Evolutionary conservation across 306 rosid species (phyloP).

Genomic region (Acmispon strigosus): DNA sequence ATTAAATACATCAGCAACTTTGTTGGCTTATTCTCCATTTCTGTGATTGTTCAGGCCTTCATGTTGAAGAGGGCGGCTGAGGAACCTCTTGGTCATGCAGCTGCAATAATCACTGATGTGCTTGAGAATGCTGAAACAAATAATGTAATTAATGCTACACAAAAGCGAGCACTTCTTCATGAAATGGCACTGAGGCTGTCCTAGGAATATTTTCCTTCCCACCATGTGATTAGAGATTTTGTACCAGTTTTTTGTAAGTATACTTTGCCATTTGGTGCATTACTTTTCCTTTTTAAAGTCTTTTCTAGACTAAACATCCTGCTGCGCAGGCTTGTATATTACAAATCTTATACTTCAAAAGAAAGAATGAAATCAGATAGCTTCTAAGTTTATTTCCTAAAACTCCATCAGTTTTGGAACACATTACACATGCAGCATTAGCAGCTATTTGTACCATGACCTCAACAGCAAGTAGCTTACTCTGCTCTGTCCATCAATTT

Average conservation of each 20-base stretch:
- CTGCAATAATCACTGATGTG: conserved; percentile 89
- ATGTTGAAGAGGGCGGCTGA: conserved; percentile 88
- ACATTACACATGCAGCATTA: neutral
- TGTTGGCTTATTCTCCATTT: conserved; percentile 5
- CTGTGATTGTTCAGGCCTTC: conserved; percentile 65
- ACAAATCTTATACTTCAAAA: conserved; percentile 40
- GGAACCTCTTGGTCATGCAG: conserved; percentile 99
- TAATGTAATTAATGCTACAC: conserved; percentile 76
- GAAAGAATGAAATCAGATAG: conserved; percentile 33
- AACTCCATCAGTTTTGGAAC: neutral
- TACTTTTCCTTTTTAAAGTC: conserved; percentile 21
- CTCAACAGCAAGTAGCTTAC: neutral
- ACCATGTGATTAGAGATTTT: conserved; percentile 31
- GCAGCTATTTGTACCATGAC: neutral
- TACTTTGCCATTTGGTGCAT: conserved; percentile 24
- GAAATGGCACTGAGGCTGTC: conserved; percentile 91
- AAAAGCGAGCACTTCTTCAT: conserved; percentile 93
- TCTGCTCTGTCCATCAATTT: conserved; percentile 2
- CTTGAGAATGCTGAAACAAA: conserved; percentile 91
- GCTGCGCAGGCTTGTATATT: conserved; percentile 59
- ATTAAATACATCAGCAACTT: neutral
- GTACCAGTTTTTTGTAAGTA: conserved; percentile 23
- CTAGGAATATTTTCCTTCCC: conserved; percentile 28
- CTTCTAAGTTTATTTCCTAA: neutral
- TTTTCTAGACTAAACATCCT: conserved; percentile 5